A percentile compares a stretch with the other conserved stretches of the same genome.
phyloP scores from a whole-genome alignment of 345 rosid genomes.

The Dipteronia dyeriana region DNA sequence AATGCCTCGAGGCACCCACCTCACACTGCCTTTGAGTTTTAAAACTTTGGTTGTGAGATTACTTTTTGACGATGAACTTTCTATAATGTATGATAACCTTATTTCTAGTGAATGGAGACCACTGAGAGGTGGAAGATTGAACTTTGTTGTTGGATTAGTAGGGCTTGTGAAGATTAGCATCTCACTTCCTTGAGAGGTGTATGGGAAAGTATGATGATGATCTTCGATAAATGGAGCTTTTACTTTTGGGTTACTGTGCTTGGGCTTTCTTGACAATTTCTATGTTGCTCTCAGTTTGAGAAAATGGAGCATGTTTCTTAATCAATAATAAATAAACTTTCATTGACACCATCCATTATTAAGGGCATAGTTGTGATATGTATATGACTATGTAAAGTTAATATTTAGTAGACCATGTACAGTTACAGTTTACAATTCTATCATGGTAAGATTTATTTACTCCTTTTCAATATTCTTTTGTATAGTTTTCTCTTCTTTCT shows the following conservation, averaged over 20 bases:
- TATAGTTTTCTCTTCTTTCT: not conserved
- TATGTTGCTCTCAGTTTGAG: not conserved
- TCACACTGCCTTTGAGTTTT: no score
- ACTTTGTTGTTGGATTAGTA: not conserved
- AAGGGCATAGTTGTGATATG: not conserved
- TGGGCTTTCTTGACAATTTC: not conserved
- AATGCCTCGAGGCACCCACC: no score
- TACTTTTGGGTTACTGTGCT: not conserved
- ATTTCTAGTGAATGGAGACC: not conserved
- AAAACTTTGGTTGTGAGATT: slow-evolving; percentile 8
- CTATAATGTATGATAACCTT: not conserved
- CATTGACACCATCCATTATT: not conserved
- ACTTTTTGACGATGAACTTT: not conserved
- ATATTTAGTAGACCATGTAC: not conserved
- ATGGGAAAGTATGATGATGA: not conserved
- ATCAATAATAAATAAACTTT: not conserved
- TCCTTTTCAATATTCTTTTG: not conserved
- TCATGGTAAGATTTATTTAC: not conserved
- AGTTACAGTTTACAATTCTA: not conserved
- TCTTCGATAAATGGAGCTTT: not conserved
- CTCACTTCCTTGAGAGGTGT: not conserved
- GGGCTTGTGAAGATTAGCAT: not conserved
- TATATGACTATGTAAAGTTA: not conserved
- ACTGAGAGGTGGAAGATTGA: not conserved
- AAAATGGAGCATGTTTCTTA: not conserved